phyloP scores from a whole-genome alignment of 116 monocot genomes.

The Trichopus zeylanicus region DNA sequence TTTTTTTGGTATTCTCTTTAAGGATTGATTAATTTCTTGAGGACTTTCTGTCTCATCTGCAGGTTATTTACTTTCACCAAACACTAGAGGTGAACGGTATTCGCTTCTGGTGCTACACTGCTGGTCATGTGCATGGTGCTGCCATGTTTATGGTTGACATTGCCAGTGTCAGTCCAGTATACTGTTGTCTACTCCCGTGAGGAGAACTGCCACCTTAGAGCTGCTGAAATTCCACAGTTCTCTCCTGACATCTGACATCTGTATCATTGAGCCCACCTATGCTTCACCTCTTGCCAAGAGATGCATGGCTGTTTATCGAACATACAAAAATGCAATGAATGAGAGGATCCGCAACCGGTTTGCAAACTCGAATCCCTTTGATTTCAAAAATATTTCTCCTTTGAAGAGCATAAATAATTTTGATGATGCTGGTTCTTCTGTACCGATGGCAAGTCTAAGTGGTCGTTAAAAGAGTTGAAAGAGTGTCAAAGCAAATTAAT shows the following conservation, averaged over 20 bases:
- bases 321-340: constrained; percentile 97
- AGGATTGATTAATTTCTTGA: background rate
- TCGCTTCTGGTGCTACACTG: constrained; percentile 99
- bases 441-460: constrained; percentile 92
- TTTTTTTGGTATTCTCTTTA: background rate
- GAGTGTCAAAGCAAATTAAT: too few species aligned
- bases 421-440: constrained; percentile 86
- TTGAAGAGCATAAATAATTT: constrained; percentile 93
- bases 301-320: constrained; percentile 99
- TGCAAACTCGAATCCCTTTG: constrained; percentile 89
- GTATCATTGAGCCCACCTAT: constrained; percentile 96
- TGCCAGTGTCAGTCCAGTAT: constrained; percentile 87
- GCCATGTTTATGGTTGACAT: constrained; percentile 99
- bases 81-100: constrained; percentile 96
- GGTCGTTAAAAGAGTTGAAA: too few species aligned
- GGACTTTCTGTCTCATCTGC: constrained; percentile 2
- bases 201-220: constrained; percentile 90
- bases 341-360: constrained; percentile 86
- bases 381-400: constrained; percentile 86
- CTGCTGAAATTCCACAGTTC: constrained; percentile 86
- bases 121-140: constrained; percentile 96
- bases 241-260: constrained; percentile 91
- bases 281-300: constrained; percentile 93
- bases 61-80: constrained; percentile 99
- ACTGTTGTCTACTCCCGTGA: constrained; percentile 97